Conservation (phyloP, 2,329 filamentous ascomycete genomes). For the Trichoderma brevicompactum region DNA sequence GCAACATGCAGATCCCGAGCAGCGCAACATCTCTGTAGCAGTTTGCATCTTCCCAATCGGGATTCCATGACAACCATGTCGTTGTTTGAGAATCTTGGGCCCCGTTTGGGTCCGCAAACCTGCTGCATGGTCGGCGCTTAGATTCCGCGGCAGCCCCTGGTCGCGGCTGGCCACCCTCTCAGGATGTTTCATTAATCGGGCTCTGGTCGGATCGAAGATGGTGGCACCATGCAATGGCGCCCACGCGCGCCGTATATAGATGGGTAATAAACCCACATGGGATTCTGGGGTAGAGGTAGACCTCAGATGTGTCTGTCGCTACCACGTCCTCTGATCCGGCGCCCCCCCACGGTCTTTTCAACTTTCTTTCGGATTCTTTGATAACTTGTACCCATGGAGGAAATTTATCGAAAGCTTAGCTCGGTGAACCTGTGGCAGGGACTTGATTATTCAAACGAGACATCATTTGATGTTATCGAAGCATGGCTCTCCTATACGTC, state of each 20-base stretch:
- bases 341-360: not conserved
- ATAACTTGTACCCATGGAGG: constrained; percentile 36
- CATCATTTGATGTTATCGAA: constrained; percentile 38
- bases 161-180: constrained; percentile 17
- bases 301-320: not conserved
- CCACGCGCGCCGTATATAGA: not conserved
- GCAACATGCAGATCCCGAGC: constrained; percentile 1
- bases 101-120: not conserved
- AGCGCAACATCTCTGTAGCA: not conserved
- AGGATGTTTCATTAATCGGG: not conserved
- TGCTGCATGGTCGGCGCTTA: constrained; percentile 25
- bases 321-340: not conserved
- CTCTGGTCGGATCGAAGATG: constrained; percentile 3
- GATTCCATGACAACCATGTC: not conserved
- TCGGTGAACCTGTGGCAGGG: constrained; percentile 35
- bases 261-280: constrained; percentile 1
- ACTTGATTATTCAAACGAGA: constrained; percentile 29
- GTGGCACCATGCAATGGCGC: constrained; percentile 1
- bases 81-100: too few relatives aligned
- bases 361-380: not conserved
- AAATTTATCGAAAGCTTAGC: constrained; percentile 41
- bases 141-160: constrained; percentile 6
- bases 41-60: not conserved
- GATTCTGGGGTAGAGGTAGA: not conserved
- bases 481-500: constrained; percentile 37